Base-by-base conservation (phyloP, 148 eudicot genomes). In the Drosera capensis region DNA sequence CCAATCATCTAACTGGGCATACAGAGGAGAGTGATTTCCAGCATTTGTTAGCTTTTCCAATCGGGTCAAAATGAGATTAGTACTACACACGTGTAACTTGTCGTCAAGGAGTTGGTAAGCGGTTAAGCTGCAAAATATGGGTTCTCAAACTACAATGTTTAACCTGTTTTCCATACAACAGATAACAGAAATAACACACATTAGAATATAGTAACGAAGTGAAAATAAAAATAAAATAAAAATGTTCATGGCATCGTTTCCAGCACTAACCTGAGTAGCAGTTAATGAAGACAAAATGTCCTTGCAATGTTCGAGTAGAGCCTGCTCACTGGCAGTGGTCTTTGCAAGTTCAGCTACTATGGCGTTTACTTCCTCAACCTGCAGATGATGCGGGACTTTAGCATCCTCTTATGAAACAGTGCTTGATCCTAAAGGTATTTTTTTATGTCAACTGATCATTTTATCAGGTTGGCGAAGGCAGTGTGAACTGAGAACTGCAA, bases 71-170 rank as follows among this genome's bases (percentile, higher is more conserved):
- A 52, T 46, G 30, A 48, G 66, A 73, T 73, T 78, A 79, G 90
- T 74, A 60, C 72, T 86, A 66, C 68, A 66, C 45, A 68, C 35
- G 55, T 70, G 69, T n/a, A n/a, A n/a, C n/a, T n/a, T n/a, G n/a
- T 54, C 42, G 70, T 80, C 86, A 75, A 66, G 78, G 62, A 72
- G 58, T 55, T 47, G 66, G 69, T 68, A 64, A 57, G 62, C 65
- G 77, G 62, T 64, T 73, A 68, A 49, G 67, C 71, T 88, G 97
- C 72, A 88, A 60, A 52, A 60, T 60, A 56, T 83, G 84, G 11
- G 94, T 80, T 72, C 82, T 72, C 79, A 83, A 56, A 77, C 92
- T 83, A 78, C 72, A 77, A 57, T 88, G 70, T 65, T 68, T 77
- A 39, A 83, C 94, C 97, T 88, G 90, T 43, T 25, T 43, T 17